phyloP scores from a whole-genome alignment of 192 early-diverging fungal genomes.

The Backusella morwellensis region DNA sequence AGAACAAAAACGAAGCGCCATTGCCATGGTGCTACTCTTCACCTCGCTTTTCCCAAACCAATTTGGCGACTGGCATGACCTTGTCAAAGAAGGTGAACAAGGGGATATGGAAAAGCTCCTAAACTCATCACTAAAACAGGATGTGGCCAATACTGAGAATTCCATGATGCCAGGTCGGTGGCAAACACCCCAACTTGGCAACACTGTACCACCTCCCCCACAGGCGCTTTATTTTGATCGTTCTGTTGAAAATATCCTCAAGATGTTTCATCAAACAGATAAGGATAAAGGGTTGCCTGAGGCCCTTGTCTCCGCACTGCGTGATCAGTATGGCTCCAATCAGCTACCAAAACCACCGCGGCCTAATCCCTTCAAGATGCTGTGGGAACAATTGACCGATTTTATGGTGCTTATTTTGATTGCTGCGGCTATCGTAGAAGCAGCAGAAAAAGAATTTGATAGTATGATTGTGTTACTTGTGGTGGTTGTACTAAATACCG shows the following conservation, averaged over 20 bases:
- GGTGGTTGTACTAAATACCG: slow-evolving; percentile 83
- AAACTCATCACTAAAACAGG: slow-evolving; percentile 13
- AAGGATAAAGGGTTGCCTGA: slow-evolving; percentile 59
- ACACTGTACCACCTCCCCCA: slow-evolving; percentile 37
- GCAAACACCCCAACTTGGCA: neutral
- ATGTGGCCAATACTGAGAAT: slow-evolving; percentile 13
- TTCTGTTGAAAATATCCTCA: slow-evolving; percentile 73
- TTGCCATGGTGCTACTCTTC: slow-evolving; percentile 77
- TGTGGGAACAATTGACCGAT: slow-evolving; percentile 88
- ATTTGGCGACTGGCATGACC: slow-evolving; percentile 88
- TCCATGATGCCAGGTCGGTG: slow-evolving; percentile 23
- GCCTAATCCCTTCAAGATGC: slow-evolving; percentile 62
- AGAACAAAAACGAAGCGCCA: slow-evolving; percentile 65
- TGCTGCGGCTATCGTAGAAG: slow-evolving; percentile 78
- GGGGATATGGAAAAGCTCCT: slow-evolving; percentile 22
- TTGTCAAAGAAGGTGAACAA: slow-evolving; percentile 69
- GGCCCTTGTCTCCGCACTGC: slow-evolving; percentile 54
- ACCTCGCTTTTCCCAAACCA: slow-evolving; percentile 69
- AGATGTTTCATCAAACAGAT: slow-evolving; percentile 82
- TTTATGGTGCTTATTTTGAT: slow-evolving; percentile 93
- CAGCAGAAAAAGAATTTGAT: slow-evolving; percentile 59
- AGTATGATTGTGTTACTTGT: slow-evolving; percentile 61
- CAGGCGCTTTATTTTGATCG: slow-evolving; percentile 93
- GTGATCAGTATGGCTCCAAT: slow-evolving; percentile 84
- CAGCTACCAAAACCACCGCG: slow-evolving; percentile 77